phyloP scores from a whole-genome alignment of 768 basidiomycete genomes.

The Pleurotus djamor region DNA sequence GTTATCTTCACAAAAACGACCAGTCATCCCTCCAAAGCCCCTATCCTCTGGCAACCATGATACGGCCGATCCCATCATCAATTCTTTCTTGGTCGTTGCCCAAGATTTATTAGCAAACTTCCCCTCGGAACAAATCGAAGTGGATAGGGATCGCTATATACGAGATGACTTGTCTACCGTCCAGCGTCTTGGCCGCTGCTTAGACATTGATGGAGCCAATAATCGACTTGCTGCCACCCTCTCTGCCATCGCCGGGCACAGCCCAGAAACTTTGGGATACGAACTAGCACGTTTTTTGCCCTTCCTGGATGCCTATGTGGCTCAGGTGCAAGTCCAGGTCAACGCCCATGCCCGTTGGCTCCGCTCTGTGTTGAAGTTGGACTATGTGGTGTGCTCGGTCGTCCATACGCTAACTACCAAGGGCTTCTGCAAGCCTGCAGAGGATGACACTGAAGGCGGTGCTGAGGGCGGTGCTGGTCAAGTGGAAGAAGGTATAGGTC shows the following conservation, averaged over 20 bases:
- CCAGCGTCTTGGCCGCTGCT: conserved; percentile 42
- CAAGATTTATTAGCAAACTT: conserved; percentile 55
- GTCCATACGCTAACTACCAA: conserved; percentile 73
- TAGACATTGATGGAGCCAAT: conserved; percentile 44
- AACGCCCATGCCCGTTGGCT: conserved; percentile 59
- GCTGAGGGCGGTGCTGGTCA: conserved; percentile 45
- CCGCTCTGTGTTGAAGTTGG: conserved; percentile 80
- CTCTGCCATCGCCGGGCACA: conserved; percentile 29
- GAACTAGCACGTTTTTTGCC: conserved; percentile 56
- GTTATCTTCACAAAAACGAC: conserved; percentile 12
- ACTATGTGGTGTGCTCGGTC: conserved; percentile 72
- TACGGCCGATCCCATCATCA: conserved; percentile 44
- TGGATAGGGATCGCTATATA: conserved; percentile 46
- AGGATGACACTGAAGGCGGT: conserved; percentile 51
- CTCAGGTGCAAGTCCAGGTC: conserved; percentile 59
- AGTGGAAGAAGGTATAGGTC: conserved; percentile 73
- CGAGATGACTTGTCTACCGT: conserved; percentile 41
- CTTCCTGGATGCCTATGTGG: conserved; percentile 67
- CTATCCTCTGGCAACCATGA: background rate
- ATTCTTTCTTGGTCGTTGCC: conserved; percentile 60
- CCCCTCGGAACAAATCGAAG: conserved; percentile 25
- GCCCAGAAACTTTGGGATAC: conserved; percentile 26
- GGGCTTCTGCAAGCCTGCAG: conserved; percentile 92
- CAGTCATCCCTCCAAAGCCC: background rate
- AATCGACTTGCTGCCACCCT: conserved; percentile 38